These are phyloP conservation scores for Neurospora sp. DNA, from an alignment of 2,329 filamentous ascomycete genomes.

Conservation along the genomic window DNA sequence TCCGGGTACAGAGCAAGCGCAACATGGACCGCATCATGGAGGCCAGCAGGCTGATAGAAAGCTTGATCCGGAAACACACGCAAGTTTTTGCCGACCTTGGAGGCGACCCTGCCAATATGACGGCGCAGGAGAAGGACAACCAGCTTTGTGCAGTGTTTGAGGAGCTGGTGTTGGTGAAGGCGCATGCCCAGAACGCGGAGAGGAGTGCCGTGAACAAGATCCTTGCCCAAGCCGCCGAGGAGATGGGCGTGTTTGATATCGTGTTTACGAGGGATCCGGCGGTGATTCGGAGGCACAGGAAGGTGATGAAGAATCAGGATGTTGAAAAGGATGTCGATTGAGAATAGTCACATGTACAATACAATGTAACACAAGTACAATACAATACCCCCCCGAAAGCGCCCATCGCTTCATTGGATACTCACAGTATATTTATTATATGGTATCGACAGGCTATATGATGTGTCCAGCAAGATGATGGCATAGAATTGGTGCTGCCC, in stretches of 20 bases:
- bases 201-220: constrained; percentile 10
- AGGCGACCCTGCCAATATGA: constrained; percentile 11
- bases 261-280: constrained; percentile 12
- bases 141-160: constrained; percentile 20
- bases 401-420: neutral
- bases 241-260: constrained; percentile 22
- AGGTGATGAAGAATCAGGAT: constrained; percentile 8
- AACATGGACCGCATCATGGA: constrained; percentile 20
- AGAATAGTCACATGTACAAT: neutral
- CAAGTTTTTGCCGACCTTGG: constrained; percentile 6
- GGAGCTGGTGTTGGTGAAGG: constrained; percentile 16
- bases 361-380: neutral
- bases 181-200: constrained; percentile 9
- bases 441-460: neutral
- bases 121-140: constrained; percentile 13
- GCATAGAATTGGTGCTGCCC: neutral
- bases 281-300: constrained; percentile 13
- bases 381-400: neutral
- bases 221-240: constrained; percentile 16
- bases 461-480: neutral
- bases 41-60: constrained; percentile 19
- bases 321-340: neutral
- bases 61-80: constrained; percentile 14
- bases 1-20: constrained; percentile 15
- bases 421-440: neutral